Conservation (phyloP, 129 eudicot species). For the Mikania micrantha region DNA sequence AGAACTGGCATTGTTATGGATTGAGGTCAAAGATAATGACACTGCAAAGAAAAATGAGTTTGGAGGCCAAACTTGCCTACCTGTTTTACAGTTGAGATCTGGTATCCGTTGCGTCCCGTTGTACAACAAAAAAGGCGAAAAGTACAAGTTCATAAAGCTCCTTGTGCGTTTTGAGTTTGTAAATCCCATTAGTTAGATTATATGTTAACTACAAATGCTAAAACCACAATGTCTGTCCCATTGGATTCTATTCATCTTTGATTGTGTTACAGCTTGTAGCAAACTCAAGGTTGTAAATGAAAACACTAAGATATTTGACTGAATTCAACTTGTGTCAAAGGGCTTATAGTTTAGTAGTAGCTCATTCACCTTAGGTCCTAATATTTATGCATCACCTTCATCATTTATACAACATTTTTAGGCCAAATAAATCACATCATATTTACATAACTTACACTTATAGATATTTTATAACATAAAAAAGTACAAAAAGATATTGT, state of each 20-base stretch:
- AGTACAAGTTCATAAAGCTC: conserved; percentile 61
- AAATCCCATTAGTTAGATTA: conserved; percentile 5
- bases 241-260: neutral
- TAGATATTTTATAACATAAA: too few relatives aligned
- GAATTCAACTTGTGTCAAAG: too few relatives aligned
- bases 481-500: too few relatives aligned
- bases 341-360: too few relatives aligned
- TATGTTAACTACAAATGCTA: neutral
- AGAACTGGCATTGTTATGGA: conserved; percentile 58
- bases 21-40: conserved; percentile 55
- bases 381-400: too few relatives aligned
- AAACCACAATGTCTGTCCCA: neutral
- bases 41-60: conserved; percentile 39
- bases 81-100: conserved; percentile 56
- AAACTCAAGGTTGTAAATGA: neutral
- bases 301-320: too few relatives aligned
- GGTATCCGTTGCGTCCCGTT: conserved; percentile 74
- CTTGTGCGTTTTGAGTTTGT: conserved; percentile 57
- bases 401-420: too few relatives aligned
- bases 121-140: conserved; percentile 39
- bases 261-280: neutral
- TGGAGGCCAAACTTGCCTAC: conserved; percentile 87
- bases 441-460: too few relatives aligned
- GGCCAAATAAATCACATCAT: too few relatives aligned
- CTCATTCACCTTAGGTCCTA: too few relatives aligned